Base-by-base conservation (phyloP, 768 basidiomycete species). In the Pholiota molesta region DNA sequence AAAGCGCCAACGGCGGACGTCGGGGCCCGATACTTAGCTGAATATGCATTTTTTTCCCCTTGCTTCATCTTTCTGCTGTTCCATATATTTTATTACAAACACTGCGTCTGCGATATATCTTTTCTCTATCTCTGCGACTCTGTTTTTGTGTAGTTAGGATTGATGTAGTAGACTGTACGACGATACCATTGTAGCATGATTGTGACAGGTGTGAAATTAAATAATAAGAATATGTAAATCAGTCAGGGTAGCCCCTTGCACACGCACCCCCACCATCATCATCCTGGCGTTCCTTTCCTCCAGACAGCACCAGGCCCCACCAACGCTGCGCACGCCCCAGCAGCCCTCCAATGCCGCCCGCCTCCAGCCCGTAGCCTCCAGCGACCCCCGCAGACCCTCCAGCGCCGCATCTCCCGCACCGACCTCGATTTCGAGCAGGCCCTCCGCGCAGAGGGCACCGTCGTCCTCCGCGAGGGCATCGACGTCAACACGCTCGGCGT, bases 361-460 rank as follows among this genome's bases (percentile, higher is more conserved):
- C 39, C 80, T 90, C 19, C 84, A 83, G 42, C 87, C 90, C 11
- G 79, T 86, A 62, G 83, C 80, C 1, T 81, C 85, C 11, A 78
- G 78, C 55, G 85, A 88, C 75, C 55, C 73, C 55, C 75, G 70
- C 68, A 69, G 33, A 63, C 17, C 57, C 45, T 81, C 35, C 78
- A 77, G 57, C 83, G 86, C 59, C 84, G 90, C 31, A 72, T 82
- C 49, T 93, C 92, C 45, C 85, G 91, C 42, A 85, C 87, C 33
- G 91, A 92, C 76, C 79, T 89, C 70, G 91, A 92, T 72, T 95
- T 95, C 67, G 92, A 94, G 75, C 86, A 87, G 68, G 92, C 88
- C 13, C 73, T 95, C 66, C 81, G 78, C 62, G 79, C 78, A 11
- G 86, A 86, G 44, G 88, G 84, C 23, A 95, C 93, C 2, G 83